A percentile compares a stretch with the other conserved stretches of the same genome.
These are phyloP conservation scores for Lagenidium sp. DNA, from an alignment of 352 stramenopile species.

Conservation along the genomic window DNA sequence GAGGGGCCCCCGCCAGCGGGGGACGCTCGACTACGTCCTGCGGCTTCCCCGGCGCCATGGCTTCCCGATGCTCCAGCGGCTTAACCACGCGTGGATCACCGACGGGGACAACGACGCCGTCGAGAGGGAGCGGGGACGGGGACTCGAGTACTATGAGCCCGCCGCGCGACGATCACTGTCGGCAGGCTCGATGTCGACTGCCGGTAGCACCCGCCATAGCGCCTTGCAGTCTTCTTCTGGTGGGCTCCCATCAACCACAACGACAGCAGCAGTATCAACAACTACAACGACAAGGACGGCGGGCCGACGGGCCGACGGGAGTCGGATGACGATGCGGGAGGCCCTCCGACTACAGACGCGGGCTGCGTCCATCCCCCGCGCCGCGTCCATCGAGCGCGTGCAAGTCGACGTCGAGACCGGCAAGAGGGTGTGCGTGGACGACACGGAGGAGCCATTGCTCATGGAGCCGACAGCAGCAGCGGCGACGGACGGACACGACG, in stretches of 20 bases:
- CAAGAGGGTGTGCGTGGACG: constrained; percentile 1
- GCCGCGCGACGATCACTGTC: not conserved
- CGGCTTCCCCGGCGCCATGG: constrained; percentile 34
- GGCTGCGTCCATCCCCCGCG: constrained; percentile 26
- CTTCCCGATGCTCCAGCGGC: constrained; percentile 53
- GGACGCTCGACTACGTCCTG: constrained; percentile 21
- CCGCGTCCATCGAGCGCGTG: constrained; percentile 29
- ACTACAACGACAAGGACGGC: not conserved
- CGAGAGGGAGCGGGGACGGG: constrained; percentile 31
- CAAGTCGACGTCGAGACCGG: constrained; percentile 45
- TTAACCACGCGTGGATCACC: constrained; percentile 58
- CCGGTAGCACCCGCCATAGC: no score
- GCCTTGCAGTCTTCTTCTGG: no score
- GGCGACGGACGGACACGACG: no score
- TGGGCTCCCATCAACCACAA: no score
- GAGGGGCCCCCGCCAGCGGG: not conserved
- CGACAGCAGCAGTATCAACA: no score
- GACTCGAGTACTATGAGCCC: constrained; percentile 32
- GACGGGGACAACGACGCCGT: constrained; percentile 37
- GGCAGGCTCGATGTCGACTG: no score
- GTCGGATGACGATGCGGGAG: constrained; percentile 56
- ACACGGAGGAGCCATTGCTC: not conserved
- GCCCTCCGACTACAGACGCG: constrained; percentile 33
- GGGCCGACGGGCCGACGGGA: constrained; percentile 37
- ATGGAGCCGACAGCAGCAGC: no score